Base-by-base conservation (phyloP, 1,284 basidiomycete species). In the Polyporus tsugae region DNA sequence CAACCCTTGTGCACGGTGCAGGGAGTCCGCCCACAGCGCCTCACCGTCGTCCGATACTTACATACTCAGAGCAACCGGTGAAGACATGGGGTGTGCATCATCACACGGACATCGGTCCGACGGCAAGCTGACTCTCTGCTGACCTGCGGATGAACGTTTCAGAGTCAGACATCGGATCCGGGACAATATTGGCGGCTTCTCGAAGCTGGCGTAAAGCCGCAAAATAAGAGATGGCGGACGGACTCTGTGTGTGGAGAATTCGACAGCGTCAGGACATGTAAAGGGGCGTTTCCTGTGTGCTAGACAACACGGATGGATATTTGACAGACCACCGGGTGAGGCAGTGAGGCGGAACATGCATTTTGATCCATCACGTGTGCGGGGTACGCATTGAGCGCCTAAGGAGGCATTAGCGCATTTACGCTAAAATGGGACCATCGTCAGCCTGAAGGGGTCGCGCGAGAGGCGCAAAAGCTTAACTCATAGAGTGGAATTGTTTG, bases 51-150 rank as follows among this genome's bases (percentile, higher is more conserved):
- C 58, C 38, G 58, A 39, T 36, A 36, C 35, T 35, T 19, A 62
- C 38, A 39, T 36, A 36, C 35, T 35, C 35, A 62, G 55, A 42
- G 61, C 68, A 72, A 67, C 68, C 68, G 71, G 68, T 67, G 69
- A 70, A 64, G 69, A 46, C 41, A 39, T 15, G 41, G 55, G 62
- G 60, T 17, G 64, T 15, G 15, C 55, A 53, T 60, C 60, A 63
- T 67, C 67, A 69, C 69, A 66, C 71, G 69, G 71, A 63, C 71
- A 65, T 62, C 71, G 69, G 64, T 63, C 71, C 69, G 71, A 38
- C 9, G 65, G 53, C 46, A 62, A 58, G 64, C 58, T n/a, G n/a
- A 49, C 46, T n/a, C 66, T 46, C 39, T 46, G 64, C 49, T 58
- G 52, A 38, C 29, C 33, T 57, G 60, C 60, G 38, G 62, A 68